These are phyloP conservation scores for Clitopilus passeckerianus DNA, from an alignment of 768 basidiomycete genomes.

Conservation along the genomic window DNA sequence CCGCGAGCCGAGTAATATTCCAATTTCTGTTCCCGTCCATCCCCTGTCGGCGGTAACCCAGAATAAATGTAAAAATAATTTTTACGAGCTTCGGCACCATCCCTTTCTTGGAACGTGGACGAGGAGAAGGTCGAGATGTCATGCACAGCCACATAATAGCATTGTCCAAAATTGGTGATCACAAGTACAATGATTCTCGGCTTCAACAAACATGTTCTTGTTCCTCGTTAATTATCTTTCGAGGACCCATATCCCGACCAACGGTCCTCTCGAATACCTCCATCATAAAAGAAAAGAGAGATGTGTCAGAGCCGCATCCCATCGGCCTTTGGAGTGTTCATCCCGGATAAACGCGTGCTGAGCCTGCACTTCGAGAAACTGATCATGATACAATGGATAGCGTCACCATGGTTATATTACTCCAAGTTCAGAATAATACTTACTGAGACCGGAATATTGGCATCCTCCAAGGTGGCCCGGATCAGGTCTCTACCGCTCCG, in stretches of 20 bases:
- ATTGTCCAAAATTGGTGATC: background rate
- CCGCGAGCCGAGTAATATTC: background rate
- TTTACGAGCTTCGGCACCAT: background rate
- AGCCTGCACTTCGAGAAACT: slow-evolving; percentile 95
- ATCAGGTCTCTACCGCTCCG: slow-evolving; percentile 84
- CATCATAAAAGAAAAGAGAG: slow-evolving; percentile 82
- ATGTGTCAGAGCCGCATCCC: slow-evolving; percentile 89
- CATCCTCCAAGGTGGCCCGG: slow-evolving; percentile 77
- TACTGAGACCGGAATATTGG: slow-evolving; percentile 66
- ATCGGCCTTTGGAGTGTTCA: slow-evolving; percentile 87
- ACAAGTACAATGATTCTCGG: background rate
- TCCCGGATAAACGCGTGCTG: slow-evolving; percentile 97
- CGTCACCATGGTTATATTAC: background rate
- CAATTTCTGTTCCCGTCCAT: background rate
- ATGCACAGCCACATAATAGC: background rate
- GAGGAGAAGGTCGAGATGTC: background rate
- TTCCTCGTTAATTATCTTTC: slow-evolving; percentile 33
- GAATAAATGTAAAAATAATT: background rate
- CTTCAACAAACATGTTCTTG: slow-evolving; percentile 76
- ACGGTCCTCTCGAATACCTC: slow-evolving; percentile 91
- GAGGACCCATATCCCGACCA: slow-evolving; percentile 79
- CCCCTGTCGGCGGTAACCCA: background rate
- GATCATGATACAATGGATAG: background rate
- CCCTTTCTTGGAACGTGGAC: background rate
- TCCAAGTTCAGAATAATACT: slow-evolving; percentile 16